Base-by-base conservation (phyloP, 2,329 filamentous ascomycete genomes). In the Rutstroemia sp. region DNA sequence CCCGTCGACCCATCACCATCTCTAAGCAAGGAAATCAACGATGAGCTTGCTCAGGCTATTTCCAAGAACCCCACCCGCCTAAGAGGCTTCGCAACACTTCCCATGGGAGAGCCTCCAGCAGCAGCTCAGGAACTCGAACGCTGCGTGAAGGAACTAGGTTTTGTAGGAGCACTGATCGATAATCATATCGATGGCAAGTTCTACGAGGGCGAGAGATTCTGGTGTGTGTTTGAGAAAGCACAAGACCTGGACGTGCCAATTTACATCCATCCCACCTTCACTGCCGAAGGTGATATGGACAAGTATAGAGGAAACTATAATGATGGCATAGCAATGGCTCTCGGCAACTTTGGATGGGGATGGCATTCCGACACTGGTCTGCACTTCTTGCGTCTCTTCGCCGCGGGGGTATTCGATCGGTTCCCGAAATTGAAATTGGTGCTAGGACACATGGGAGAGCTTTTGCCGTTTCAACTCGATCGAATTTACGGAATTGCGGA, bases 391-490 rank as follows among this genome's bases (percentile, higher is more conserved):
- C 69, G 73, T 12, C 71, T 84, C 2, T 83, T 74, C 60, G 74
- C 76, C 1, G 69, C 72, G 0, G 79, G 79, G 1, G 62, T 82
- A 1, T 84, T 84, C 59, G 81, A 83, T 64, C 68, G 72, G 4
- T 77, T 76, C 45, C 79, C 80, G 0, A 68, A 64, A 19, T 64
- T 84, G 8, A 82, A 82, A 63, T 70, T 84, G 48, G 70, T 83
- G 3, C 65, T 81, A 34, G 77, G 77, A 0, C 78, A 82, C 67
- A 73, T 78, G 71, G 73, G 77, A 25, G 75, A 77, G 69, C 71
- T 77, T 72, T 60, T 83, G 0, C 80, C 81, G 0, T 82, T 78
- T 52, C 75, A 78, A 68, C 67, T 83, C 14, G 75, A 80, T 44
- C 73, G 80, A 2, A 72, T 76, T 49, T 55, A 67, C 55, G 63